A percentile compares a stretch with the other conserved stretches of the same genome.
phyloP scores from a whole-genome alignment of 2,329 filamentous ascomycete genomes.

The Trichoderma afroharzianum region DNA sequence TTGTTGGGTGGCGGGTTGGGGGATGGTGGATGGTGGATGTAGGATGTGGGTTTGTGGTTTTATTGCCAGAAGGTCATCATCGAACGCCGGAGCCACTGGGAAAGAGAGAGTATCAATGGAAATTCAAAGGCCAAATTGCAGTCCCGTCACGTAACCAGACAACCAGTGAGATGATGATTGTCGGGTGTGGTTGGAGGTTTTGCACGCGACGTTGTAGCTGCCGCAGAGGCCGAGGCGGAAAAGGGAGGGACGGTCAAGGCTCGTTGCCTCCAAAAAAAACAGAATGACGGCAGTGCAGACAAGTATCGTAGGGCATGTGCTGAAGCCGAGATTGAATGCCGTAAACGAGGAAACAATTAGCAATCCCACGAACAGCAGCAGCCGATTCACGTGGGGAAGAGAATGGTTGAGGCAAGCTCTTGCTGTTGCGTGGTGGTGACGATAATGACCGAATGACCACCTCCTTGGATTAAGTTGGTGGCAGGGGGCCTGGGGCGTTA shows the following conservation, averaged over 20 bases:
- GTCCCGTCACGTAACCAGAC: not conserved
- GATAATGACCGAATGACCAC: slow-evolving; percentile 16
- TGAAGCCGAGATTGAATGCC: not conserved
- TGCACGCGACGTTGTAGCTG: slow-evolving; percentile 1
- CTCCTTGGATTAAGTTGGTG: not conserved
- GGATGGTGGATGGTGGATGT: not conserved
- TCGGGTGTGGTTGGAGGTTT: not conserved
- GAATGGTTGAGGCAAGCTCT: slow-evolving; percentile 10
- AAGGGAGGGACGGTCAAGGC: slow-evolving; percentile 11
- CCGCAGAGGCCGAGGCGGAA: slow-evolving; percentile 2
- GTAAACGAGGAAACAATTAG: not conserved
- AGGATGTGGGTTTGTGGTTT: not conserved
- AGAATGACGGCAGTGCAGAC: not conserved
- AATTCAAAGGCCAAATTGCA: not conserved
- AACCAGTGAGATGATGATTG: not conserved
- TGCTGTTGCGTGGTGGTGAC: not conserved
- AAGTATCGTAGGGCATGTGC: slow-evolving; percentile 2
- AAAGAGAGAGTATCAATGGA: not conserved
- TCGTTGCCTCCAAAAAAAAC: not conserved
- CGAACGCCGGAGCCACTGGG: not conserved
- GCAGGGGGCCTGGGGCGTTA: slow-evolving; percentile 5
- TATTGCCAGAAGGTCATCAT: not conserved
- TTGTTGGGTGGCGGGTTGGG: not conserved
- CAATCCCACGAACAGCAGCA: not conserved
- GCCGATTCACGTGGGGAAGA: slow-evolving; percentile 13